A percentile compares a stretch with the other conserved stretches of the same genome.
These are phyloP conservation scores for Lentinus brumalis DNA, from an alignment of 768 basidiomycete species.

Conservation along the genomic window DNA sequence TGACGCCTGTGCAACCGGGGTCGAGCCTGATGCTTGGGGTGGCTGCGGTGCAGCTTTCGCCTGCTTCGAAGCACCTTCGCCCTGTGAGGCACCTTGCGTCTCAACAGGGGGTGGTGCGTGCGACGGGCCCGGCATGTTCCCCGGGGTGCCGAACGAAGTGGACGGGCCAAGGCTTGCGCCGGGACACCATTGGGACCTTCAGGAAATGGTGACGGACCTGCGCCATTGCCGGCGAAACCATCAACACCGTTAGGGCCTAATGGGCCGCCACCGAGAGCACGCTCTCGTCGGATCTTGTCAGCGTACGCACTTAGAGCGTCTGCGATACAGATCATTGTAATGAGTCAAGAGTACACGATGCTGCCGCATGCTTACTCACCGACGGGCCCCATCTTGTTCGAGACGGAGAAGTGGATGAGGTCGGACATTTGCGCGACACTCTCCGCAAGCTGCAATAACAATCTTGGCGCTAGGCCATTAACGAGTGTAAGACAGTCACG, in stretches of 20 bases:
- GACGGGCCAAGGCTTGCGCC: constrained; percentile 9
- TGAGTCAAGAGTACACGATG: too few relatives aligned
- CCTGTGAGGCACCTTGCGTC: constrained; percentile 47
- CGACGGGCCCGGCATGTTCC: constrained; percentile 31
- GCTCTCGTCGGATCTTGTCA: constrained; percentile 38
- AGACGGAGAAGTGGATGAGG: constrained; percentile 65
- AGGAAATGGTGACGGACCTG: neutral
- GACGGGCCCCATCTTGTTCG: constrained; percentile 58
- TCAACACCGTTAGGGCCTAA: neutral
- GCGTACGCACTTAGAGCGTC: constrained; percentile 48
- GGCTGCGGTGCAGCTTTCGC: constrained; percentile 55
- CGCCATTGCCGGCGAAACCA: neutral
- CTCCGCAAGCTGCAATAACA: constrained; percentile 62
- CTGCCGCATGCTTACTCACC: constrained; percentile 47
- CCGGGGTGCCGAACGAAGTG: neutral
- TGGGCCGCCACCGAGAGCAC: constrained; percentile 7
- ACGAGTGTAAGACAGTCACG: constrained; percentile 4
- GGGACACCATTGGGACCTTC: constrained; percentile 12
- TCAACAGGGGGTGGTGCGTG: constrained; percentile 33
- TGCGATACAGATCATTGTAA: constrained; percentile 18
- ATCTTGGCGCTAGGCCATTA: too few relatives aligned
- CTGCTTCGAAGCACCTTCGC: constrained; percentile 59
- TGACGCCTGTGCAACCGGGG: constrained; percentile 28
- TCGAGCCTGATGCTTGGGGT: constrained; percentile 31
- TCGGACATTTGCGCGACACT: constrained; percentile 82